Base-by-base conservation (phyloP, 176 grass and related monocot genomes). In the Eremochloa ophiuroides region DNA sequence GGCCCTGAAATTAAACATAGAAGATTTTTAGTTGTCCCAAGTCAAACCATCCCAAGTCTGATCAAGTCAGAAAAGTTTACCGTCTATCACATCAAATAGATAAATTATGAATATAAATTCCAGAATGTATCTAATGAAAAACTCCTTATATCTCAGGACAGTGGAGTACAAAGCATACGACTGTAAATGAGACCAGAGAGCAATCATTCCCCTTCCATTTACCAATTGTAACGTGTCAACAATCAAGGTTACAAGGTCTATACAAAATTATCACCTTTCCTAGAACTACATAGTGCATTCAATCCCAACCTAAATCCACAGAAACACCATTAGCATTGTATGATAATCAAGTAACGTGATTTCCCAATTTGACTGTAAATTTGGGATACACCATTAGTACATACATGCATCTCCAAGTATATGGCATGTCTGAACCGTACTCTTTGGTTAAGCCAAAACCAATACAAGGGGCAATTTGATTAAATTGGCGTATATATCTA, bases 131-230 rank as follows among this genome's bases (percentile, higher is more conserved):
- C 22, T 25, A 23, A 25, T 56, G 22, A 56, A 68, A 37, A 62
- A 10, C 8, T 23, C 47, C 2, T 56, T 56, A 56, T 56, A 56
- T 56, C 23, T 56, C 9, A 11, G 60, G 27, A 16, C 6, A 17
- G 26, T 30, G 27, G 55, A 59, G 55, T 26, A 25, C 23, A 59
- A 23, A 59, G 6, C 66, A 41, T n/a, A 13, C 1, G 27, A 25
- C 20, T 18, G 41, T 29, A 47, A 1, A 30, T 6, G 25, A 61
- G 7, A 20, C 37, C 26, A 59, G 8, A 33, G 38, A 12, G 13
- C 12, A 34, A 82, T 30, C 73, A 69, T 41, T 25, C 82, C 67
- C 13, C 44, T 62, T 47, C 34, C 40, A 78, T 78, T 62, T 55
- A 58, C 44, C 46, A 43, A 41, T 44, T 9, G 17, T 71, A 71